phyloP scores from a whole-genome alignment of 1,139 yeast species.

The Debaryomyces udenii region DNA sequence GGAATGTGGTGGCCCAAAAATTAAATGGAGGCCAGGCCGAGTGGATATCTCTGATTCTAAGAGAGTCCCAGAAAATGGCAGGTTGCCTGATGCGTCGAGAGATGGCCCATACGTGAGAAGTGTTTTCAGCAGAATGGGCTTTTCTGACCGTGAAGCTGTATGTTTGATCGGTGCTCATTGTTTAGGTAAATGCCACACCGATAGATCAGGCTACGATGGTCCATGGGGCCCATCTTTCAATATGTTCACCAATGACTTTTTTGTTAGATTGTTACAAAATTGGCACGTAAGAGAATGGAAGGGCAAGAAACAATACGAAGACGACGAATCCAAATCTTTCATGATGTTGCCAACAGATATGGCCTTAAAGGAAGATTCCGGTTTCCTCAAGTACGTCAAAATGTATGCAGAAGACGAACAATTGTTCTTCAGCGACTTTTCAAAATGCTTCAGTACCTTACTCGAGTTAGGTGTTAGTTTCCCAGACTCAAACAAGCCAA shows the following conservation, averaged over 20 bases:
- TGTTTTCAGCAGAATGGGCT: slow-evolving; percentile 71
- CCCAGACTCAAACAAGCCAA: slow-evolving; percentile 49
- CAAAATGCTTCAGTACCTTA: slow-evolving; percentile 67
- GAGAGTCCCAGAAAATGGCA: slow-evolving; percentile 64
- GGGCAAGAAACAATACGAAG: slow-evolving; percentile 77
- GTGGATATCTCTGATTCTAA: slow-evolving; percentile 21
- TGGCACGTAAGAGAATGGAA: slow-evolving; percentile 81
- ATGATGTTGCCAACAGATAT: slow-evolving; percentile 93
- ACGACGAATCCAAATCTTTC: slow-evolving; percentile 67
- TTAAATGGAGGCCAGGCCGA: slow-evolving; percentile 88
- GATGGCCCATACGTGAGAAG: slow-evolving; percentile 71
- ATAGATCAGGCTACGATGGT: slow-evolving; percentile 78
- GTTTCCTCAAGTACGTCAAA: slow-evolving; percentile 67
- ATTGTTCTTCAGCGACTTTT: slow-evolving; percentile 71
- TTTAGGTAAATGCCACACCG: slow-evolving; percentile 74
- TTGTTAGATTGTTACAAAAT: slow-evolving; percentile 67
- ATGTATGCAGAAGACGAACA: slow-evolving; percentile 73
- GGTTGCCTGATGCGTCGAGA: slow-evolving; percentile 78
- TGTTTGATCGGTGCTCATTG: slow-evolving; percentile 90
- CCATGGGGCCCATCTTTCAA: slow-evolving; percentile 96
- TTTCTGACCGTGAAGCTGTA: slow-evolving; percentile 81
- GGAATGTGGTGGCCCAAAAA: slow-evolving; percentile 84
- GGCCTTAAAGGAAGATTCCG: slow-evolving; percentile 68
- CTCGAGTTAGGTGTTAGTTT: slow-evolving; percentile 75
- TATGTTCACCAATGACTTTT: slow-evolving; percentile 81